Percentiles rank a stretch among this genome's conserved stretches.
Conservation (phyloP, 2,329 filamentous ascomycete species). For the Ascomycota sp. region DNA sequence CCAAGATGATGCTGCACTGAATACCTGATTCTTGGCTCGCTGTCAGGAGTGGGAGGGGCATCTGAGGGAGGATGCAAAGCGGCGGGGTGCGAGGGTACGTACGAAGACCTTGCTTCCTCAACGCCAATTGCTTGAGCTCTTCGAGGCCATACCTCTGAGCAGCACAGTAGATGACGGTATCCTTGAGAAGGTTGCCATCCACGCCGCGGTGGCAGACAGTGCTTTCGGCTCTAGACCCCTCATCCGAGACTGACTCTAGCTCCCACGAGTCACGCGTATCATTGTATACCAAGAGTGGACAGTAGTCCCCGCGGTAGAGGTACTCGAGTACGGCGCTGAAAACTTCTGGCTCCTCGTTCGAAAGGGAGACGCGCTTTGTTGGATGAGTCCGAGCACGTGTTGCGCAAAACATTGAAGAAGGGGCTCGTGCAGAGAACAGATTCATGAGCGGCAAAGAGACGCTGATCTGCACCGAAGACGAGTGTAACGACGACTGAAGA, state of each 20-base stretch:
- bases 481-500: constrained; percentile 59
- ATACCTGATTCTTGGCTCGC: constrained; percentile 44
- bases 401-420: constrained; percentile 25
- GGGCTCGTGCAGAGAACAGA: constrained; percentile 60
- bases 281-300: constrained; percentile 63
- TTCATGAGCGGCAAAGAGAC: constrained; percentile 83
- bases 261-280: constrained; percentile 65
- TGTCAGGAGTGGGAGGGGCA: not conserved
- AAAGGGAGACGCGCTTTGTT: constrained; percentile 54
- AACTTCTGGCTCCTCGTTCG: constrained; percentile 74
- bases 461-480: constrained; percentile 58
- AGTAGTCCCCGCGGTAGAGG: constrained; percentile 88
- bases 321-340: constrained; percentile 82
- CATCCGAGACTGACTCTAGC: constrained; percentile 41
- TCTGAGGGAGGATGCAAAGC: not conserved
- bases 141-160: constrained; percentile 69
- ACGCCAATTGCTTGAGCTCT: constrained; percentile 63
- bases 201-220: constrained; percentile 48
- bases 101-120: constrained; percentile 79
- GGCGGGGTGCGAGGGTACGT: constrained; percentile 10
- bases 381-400: constrained; percentile 13
- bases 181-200: constrained; percentile 55
- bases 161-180: constrained; percentile 80
- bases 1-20: constrained; percentile 65
- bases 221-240: constrained; percentile 30